Conservation (phyloP, 176 grass and related monocot species). For the Pontederia paniculata region DNA sequence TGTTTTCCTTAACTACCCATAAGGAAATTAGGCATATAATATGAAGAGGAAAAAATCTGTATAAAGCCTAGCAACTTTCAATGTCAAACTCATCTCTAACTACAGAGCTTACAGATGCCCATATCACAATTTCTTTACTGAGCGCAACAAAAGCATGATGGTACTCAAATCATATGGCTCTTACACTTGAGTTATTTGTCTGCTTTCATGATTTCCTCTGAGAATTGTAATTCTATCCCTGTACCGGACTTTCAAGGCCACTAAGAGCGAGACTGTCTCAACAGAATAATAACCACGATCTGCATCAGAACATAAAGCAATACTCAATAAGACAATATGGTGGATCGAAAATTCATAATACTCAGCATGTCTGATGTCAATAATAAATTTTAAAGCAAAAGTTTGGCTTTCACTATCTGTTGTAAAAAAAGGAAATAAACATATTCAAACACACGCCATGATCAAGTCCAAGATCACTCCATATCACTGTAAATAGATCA, state of each 20-base stretch:
- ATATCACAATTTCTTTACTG: too few species aligned
- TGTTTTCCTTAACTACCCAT: constrained; percentile 13
- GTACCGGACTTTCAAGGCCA: constrained; percentile 94
- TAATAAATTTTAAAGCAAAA: too few species aligned
- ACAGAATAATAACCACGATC: constrained; percentile 96
- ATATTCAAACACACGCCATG: too few species aligned
- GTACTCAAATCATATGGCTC: constrained; percentile 11
- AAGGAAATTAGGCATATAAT: background rate
- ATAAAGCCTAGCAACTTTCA: too few species aligned
- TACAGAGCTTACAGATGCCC: too few species aligned
- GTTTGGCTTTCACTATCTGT: too few species aligned
- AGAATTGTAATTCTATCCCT: constrained; percentile 97
- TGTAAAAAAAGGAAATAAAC: too few species aligned
- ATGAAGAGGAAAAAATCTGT: background rate
- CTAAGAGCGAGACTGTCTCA: constrained; percentile 75
- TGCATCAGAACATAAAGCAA: constrained; percentile 18
- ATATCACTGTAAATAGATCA: too few species aligned
- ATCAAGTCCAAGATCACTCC: too few species aligned
- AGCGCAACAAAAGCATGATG: background rate
- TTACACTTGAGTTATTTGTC: constrained; percentile 99
- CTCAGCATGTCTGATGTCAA: background rate
- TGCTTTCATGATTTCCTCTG: constrained; percentile 95
- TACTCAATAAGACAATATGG: background rate
- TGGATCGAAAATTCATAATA: background rate
- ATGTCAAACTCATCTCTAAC: too few species aligned